Evolutionary conservation across 768 basidiomycete genomes (phyloP), one percentile per base, ranked within the genome.

Genomic region (Panellus pusillus): DNA sequence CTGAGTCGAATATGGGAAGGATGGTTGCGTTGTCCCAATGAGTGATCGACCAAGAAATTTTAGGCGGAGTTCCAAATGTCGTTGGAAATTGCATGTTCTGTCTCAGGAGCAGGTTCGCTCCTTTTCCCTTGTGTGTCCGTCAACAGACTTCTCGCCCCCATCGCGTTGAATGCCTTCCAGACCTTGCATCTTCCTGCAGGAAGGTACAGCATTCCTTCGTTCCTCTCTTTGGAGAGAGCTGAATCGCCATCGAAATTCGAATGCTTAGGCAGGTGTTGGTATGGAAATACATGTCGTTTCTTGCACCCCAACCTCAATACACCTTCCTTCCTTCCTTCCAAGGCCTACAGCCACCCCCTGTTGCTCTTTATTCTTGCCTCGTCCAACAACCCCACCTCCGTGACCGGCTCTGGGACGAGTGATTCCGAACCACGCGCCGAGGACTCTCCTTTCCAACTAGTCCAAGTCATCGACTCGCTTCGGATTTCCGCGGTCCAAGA

Each of bases 381-480:
- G 35, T 41, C 2, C 27, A 24, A 5, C 27, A n/a, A 19, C 24
- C 1, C 39, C 52, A 27, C 45, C 39, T 17, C 42, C 32, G 9
- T 24, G 24, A 24, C 24, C 24, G 24, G 24, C 24, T 6, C 24
- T 24, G 24, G 24, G 24, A 11, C 15, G 6, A 36, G 32, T 19
- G 40, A 18, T 5, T 45, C 24, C n/a, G 29, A 45, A 36, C n/a
- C 20, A 3, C 15, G 15, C 4, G 12, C 20, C 18, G 8, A 2
- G 37, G 39, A 46, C 20, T 9, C 8, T 18, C 19, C 11, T 15
- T 36, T 20, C 19, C 44, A 29, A 24, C 50, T 48, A 11, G 28
- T 52, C n/a, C 31, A 57, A 47, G 45, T 28, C 15, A 32, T 57
- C 49, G 43, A 51, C 49, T 28, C 50, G 13, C 12, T 56, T 12